Base-by-base conservation (phyloP, 345 rosid genomes). In the Melastoma malabathricum region DNA sequence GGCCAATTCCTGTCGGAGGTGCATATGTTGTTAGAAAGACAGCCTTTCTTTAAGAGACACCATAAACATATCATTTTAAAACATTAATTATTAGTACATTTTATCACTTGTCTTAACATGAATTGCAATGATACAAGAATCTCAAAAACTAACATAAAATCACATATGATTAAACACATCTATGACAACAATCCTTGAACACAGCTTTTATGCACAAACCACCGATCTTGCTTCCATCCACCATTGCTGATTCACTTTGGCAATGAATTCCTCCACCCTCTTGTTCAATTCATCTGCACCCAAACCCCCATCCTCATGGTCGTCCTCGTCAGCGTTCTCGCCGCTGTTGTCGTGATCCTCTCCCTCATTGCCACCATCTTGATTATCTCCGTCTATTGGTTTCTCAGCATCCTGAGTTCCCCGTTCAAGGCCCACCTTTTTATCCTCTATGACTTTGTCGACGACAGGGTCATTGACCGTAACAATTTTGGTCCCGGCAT, bases 261-360 rank as follows among this genome's bases (percentile, higher is more conserved):
- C 81, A 48, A 82, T 82, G 67, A 82, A 82, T n/a, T 72, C 83
- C 46, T 82, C 90, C 17, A 65, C 61, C 51, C 65, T 82, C 59
- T 54, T 76, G 41, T 75, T 68, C 29, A 82, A 58, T 25, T 82
- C 86, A 50, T 79, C 85, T 20, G 59, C 48, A 3, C 64, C 55
- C 68, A 68, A 53, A 10, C 54, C 69, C 27, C 15, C 52, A 16
- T 54, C 74, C 5, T 70, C 67, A 53, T 18, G 61, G 58, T 50
- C 16, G 8, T 34, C 25, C 4, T 22, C 46, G 41, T 20, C 66
- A 15, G 46, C 18, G 4, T 51, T 43, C 15, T 7, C 54, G 10
- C 13, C 8, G 15, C 22, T 46, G 29, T 1, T 56, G 10, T 14
- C 49, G 15, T 5, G 13, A 15, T 31, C 15, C 13, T 46, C 18